These are phyloP conservation scores for Pyrenophora graminea DNA, from an alignment of 2,329 filamentous ascomycete species.

Conservation along the genomic window DNA sequence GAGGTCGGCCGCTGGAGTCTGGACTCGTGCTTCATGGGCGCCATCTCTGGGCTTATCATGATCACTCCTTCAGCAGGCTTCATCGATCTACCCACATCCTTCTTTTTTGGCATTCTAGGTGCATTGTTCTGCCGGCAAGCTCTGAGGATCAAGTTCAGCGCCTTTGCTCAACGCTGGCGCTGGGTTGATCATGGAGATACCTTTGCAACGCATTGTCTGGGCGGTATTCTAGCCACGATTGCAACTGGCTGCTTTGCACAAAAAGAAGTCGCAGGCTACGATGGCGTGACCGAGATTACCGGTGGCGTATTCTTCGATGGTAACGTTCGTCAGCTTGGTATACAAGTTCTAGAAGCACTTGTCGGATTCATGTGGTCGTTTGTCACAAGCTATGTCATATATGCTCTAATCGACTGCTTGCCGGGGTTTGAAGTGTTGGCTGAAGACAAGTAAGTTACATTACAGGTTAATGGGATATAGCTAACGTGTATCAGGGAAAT, in stretches of 20 bases:
- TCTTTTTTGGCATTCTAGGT: slow-evolving; percentile 55
- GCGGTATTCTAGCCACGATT: slow-evolving; percentile 57
- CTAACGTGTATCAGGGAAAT: slow-evolving; percentile 46
- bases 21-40: slow-evolving; percentile 58
- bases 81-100: slow-evolving; percentile 55
- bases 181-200: slow-evolving; percentile 63
- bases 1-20: slow-evolving; percentile 53
- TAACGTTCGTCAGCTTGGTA: slow-evolving; percentile 54
- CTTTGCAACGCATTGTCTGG: slow-evolving; percentile 60
- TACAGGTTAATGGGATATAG: neutral
- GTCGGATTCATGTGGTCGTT: slow-evolving; percentile 59
- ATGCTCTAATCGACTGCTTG: slow-evolving; percentile 58
- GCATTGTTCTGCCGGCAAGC: slow-evolving; percentile 57
- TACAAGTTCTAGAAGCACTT: slow-evolving; percentile 57
- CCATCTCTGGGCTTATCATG: slow-evolving; percentile 58
- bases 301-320: slow-evolving; percentile 60
- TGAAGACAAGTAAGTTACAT: slow-evolving; percentile 55
- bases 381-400: slow-evolving; percentile 53
- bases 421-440: slow-evolving; percentile 59
- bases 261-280: slow-evolving; percentile 58
- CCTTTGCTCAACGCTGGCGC: slow-evolving; percentile 51
- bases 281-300: slow-evolving; percentile 54
- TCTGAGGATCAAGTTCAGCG: slow-evolving; percentile 58
- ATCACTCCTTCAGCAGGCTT: slow-evolving; percentile 57
- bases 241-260: slow-evolving; percentile 57